Base-by-base conservation (phyloP, 371 early-diverging fungal species). In the Dichotomocladium elegans region DNA sequence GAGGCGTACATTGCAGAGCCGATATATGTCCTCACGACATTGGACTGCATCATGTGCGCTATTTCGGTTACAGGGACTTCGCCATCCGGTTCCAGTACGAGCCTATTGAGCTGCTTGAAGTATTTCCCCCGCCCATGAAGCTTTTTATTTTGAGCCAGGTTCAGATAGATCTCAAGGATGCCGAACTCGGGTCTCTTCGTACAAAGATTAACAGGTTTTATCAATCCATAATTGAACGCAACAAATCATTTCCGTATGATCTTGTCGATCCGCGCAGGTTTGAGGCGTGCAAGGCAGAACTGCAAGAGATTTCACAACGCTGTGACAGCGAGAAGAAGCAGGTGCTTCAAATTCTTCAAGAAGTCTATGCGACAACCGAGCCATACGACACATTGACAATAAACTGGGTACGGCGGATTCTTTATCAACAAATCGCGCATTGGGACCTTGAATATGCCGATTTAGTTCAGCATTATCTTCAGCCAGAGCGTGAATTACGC, bases 391-490 rank as follows among this genome's bases (percentile, higher is more conserved):
- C 85, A 0, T 57, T 96, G 25, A 85, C 91, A 0, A 72, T 94
- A 24, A 93, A 90, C 43, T 69, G 79, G 31, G 92, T 93, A 3
- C 72, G 87, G 14, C 78, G 81, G 29, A 80, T 79, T 21, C 61
- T 98, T 24, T 85, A 88, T 50, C 85, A 85, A 29, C 89, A 89
- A 28, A 89, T 92, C 0, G 63, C 72, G 1, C 75, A 68, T 30
- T 98, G 97, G 96, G 92, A 96, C 43, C 57, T 78, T 51, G 88
- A 89, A 21, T 94, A 96, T 61, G 77, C 81, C 0, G 79, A 82
- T 41, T 79, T 96, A 35, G 87, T 84, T 4, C 75, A 88, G 19
- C 71, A 72, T 3, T 93, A 86, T 57, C 69, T 94, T 47, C 89
- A 89, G 49, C 81, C 89, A 1, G 95, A 92, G 41, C 66, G 83